These are phyloP conservation scores for Pleurotus salmoneostramineus DNA, from an alignment of 768 basidiomycete genomes.

Conservation along the genomic window DNA sequence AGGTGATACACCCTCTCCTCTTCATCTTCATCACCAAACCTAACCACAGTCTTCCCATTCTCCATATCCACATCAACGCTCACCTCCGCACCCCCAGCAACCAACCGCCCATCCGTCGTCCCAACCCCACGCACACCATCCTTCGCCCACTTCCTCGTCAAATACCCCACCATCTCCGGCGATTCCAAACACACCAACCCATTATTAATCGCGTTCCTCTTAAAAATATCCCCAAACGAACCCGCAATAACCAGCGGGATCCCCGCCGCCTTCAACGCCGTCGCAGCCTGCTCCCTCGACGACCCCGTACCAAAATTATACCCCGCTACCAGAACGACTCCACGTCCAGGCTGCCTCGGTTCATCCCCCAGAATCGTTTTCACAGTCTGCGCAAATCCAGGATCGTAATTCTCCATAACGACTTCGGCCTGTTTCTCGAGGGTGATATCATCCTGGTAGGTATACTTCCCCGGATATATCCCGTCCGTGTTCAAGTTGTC, in stretches of 20 bases:
- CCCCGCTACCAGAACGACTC: constrained; percentile 83
- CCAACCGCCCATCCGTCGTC: constrained; percentile 77
- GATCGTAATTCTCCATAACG: constrained; percentile 99
- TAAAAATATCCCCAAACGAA: constrained; percentile 99
- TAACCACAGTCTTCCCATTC: constrained; percentile 65
- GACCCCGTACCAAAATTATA: constrained; percentile 99
- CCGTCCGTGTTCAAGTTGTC: constrained; percentile 98
- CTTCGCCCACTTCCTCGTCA: constrained; percentile 72
- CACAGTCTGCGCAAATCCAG: constrained; percentile 72
- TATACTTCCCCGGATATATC: constrained; percentile 98
- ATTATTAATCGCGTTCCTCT: constrained; percentile 98
- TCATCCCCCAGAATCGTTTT: constrained; percentile 45
- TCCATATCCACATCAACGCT: constrained; percentile 63
- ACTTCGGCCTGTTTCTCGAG: constrained; percentile 91
- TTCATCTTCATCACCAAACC: constrained; percentile 32
- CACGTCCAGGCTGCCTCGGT: constrained; percentile 20
- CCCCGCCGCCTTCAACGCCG: constrained; percentile 92
- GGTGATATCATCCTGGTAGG: constrained; percentile 98
- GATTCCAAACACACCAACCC: constrained; percentile 93
- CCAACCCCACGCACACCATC: constrained; percentile 76
- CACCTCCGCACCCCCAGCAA: constrained; percentile 67
- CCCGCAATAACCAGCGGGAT: constrained; percentile 94
- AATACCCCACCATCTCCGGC: constrained; percentile 82
- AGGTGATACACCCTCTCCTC: constrained; percentile 56
- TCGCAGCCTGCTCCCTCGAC: constrained; percentile 97